A percentile compares a stretch with the other conserved stretches of the same genome.
Evolutionary conservation across 2,329 filamentous ascomycete genomes (phyloP).

Genomic region (Colletotrichum agaves): DNA sequence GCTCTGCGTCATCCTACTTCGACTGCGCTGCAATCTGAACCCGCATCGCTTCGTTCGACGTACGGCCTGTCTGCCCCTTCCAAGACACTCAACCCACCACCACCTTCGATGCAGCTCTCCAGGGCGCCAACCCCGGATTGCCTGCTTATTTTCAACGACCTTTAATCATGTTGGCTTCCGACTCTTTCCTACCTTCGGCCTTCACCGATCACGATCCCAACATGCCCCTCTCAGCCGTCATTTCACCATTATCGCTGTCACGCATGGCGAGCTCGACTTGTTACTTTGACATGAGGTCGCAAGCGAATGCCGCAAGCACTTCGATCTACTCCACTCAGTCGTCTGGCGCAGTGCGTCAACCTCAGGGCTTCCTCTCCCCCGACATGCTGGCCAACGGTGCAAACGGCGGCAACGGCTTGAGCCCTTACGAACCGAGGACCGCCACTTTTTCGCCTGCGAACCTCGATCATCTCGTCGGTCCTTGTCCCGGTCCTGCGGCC

Average conservation of each 20-base stretch:
- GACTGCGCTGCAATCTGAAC: slow-evolving; percentile 14
- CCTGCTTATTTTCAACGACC: slow-evolving; percentile 19
- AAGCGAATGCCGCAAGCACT: slow-evolving; percentile 38
- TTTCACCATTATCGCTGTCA: slow-evolving; percentile 52
- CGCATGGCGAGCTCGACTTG: slow-evolving; percentile 43
- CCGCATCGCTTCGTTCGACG: slow-evolving; percentile 17
- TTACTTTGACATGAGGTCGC: slow-evolving; percentile 50
- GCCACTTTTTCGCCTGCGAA: slow-evolving; percentile 35
- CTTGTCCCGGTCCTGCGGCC: slow-evolving; percentile 21
- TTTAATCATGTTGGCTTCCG: slow-evolving; percentile 55
- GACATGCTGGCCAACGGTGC: slow-evolving; percentile 29
- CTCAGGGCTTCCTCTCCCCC: slow-evolving; percentile 42
- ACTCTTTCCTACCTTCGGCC: slow-evolving; percentile 56
- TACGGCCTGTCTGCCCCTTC: slow-evolving; percentile 8
- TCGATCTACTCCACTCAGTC: slow-evolving; percentile 41
- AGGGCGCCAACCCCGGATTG: slow-evolving; percentile 4
- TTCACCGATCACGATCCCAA: slow-evolving; percentile 48
- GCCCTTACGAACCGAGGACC: slow-evolving; percentile 28
- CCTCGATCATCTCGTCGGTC: slow-evolving; percentile 5
- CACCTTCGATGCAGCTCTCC: slow-evolving; percentile 24
- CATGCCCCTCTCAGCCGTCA: slow-evolving; percentile 47
- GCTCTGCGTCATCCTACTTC: slow-evolving; percentile 33
- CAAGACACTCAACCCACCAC: slow-evolving; percentile 24
- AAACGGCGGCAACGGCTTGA: slow-evolving; percentile 12
- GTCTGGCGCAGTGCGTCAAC: slow-evolving; percentile 39